A percentile compares a stretch with the other conserved stretches of the same genome.
Conservation (phyloP, 441 rosid species). For the Gossypium laxum region DNA sequence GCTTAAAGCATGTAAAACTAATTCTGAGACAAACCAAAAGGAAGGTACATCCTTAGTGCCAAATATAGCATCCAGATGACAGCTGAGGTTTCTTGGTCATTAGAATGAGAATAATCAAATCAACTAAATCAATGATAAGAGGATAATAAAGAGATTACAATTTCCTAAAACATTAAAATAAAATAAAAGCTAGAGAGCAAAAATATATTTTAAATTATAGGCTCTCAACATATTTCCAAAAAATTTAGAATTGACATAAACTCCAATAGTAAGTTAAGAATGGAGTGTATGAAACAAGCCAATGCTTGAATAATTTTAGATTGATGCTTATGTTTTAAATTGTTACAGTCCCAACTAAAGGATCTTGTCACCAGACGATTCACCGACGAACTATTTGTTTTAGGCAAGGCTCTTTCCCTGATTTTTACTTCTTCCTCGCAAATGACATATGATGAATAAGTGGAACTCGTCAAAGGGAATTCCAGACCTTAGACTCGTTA, state of each 20-base stretch:
- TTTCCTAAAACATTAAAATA: background rate
- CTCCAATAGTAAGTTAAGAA: background rate
- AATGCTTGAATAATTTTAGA: background rate
- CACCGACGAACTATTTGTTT: too few species aligned
- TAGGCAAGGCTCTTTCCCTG: too few species aligned
- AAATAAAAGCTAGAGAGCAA: background rate
- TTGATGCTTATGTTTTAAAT: background rate
- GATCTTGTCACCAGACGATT: too few species aligned
- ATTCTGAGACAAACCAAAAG: background rate
- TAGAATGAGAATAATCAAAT: slow-evolving; percentile 1
- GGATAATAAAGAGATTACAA: background rate
- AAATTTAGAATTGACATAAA: background rate
- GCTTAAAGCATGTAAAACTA: background rate
- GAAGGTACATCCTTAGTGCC: background rate
- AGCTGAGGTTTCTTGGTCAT: background rate
- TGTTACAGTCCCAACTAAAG: too few species aligned
- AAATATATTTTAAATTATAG: background rate
- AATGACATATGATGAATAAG: too few species aligned
- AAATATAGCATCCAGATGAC: background rate
- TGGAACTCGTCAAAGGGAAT: too few species aligned
- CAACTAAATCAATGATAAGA: background rate
- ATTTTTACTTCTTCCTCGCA: too few species aligned
- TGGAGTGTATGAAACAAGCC: background rate
- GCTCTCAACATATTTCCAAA: background rate
- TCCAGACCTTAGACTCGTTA: too few species aligned